Conservation (phyloP, 2,329 filamentous ascomycete species). For the Cercospora brassicicola region DNA sequence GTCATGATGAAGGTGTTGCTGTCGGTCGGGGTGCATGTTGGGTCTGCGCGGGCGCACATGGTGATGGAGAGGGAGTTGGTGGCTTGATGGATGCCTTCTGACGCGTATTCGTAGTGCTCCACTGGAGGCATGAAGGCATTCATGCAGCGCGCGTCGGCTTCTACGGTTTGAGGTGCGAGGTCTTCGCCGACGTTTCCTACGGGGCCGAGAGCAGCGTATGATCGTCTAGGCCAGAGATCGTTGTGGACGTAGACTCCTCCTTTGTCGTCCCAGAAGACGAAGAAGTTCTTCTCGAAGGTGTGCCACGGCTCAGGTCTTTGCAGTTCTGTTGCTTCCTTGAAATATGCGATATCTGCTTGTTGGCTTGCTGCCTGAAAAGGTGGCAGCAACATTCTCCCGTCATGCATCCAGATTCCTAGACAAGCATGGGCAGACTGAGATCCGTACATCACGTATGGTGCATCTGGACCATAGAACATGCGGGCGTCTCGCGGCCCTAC, state of each 20-base stretch:
- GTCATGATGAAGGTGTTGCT: conserved; percentile 57
- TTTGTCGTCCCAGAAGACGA: conserved; percentile 58
- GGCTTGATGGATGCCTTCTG: conserved; percentile 57
- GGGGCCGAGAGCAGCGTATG: conserved; percentile 49
- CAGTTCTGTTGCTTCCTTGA: conserved; percentile 52
- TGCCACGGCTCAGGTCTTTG: conserved; percentile 51
- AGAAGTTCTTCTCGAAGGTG: conserved; percentile 62
- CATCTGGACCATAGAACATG: conserved; percentile 56
- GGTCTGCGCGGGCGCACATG: conserved; percentile 53
- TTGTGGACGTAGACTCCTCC: conserved; percentile 55
- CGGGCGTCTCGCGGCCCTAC: conserved; percentile 60
- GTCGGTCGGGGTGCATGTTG: conserved; percentile 45
- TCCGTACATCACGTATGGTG: conserved; percentile 56
- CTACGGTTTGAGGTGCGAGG: conserved; percentile 43
- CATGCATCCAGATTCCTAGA: conserved; percentile 59
- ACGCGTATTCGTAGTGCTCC: background rate
- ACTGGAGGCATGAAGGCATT: conserved; percentile 40
- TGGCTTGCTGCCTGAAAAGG: conserved; percentile 26
- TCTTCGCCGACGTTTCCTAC: conserved; percentile 53
- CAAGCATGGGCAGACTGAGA: conserved; percentile 58
- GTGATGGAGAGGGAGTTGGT: conserved; percentile 61
- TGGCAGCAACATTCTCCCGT: conserved; percentile 54
- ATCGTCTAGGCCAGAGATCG: conserved; percentile 53
- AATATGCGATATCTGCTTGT: conserved; percentile 36
- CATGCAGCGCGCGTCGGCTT: conserved; percentile 51